A percentile compares a stretch with the other conserved stretches of the same genome.
Conservation (phyloP, 225 moss, liverwort and hornwort genomes). For the Rhytidiadelphus loreus region DNA sequence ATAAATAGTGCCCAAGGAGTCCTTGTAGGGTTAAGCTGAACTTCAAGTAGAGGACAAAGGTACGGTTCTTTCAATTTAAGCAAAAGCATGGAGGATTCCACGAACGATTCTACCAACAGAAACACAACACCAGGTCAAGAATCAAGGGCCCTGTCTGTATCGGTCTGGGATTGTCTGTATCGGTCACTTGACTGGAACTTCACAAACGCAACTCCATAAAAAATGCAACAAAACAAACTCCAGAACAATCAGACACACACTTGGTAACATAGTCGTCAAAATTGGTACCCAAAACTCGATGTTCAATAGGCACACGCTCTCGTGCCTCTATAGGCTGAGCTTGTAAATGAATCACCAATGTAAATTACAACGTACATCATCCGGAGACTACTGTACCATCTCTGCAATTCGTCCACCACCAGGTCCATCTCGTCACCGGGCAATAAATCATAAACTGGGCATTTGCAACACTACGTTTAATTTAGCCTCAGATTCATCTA, state of each 20-base stretch:
- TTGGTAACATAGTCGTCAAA: not conserved
- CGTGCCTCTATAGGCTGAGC: not conserved
- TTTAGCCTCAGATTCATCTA: not conserved
- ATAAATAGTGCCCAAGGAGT: too few relatives aligned
- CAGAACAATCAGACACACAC: not conserved
- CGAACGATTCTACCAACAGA: fast-evolving
- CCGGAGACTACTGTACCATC: too few relatives aligned
- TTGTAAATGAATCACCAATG: not conserved
- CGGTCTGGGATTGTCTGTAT: too few relatives aligned
- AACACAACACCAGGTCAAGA: too few relatives aligned
- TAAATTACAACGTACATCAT: not conserved
- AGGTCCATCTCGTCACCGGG: not conserved
- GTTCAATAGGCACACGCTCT: not conserved
- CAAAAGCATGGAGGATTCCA: not conserved
- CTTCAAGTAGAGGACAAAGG: too few relatives aligned
- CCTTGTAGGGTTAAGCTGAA: not conserved
- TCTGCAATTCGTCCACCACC: not conserved
- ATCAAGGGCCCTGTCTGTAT: not conserved
- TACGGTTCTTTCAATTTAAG: not conserved
- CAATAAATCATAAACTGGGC: not conserved
- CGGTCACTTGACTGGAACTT: not conserved
- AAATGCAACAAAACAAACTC: not conserved
- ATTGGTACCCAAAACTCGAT: not conserved
- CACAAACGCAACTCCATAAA: not conserved
- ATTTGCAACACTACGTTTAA: not conserved